Base-by-base conservation (phyloP, 495 filamentous ascomycete genomes). In the Daldinia vernicosa region DNA sequence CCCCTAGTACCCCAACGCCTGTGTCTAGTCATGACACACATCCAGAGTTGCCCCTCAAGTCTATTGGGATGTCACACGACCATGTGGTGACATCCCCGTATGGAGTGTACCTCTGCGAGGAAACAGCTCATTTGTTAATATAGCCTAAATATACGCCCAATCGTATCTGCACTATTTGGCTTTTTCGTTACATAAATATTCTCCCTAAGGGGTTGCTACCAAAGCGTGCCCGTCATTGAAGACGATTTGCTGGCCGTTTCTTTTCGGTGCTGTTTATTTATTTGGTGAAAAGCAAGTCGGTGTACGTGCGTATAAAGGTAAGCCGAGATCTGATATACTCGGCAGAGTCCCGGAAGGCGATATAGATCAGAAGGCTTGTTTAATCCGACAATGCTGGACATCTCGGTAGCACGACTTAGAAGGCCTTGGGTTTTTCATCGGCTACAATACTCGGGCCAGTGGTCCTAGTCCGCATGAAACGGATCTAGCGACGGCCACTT, bases 401-500 rank as follows among this genome's bases (percentile, higher is more conserved):
- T 53, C 12, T 24, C 50, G 14, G 14, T 11, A 2, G 50, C 26
- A 9, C 14, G 24, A 30, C 30, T 3, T 12, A 52, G 26, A 15
- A 9, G 6, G 24, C 12, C 5, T 30, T 17, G 24, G 12, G 27
- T 4, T 15, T 28, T 12, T 53, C n/a, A 22, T n/a, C 15, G 19
- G 17, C 52, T 7, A 22, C 11, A 17, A n/a, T 30, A 15, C 17
- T 60, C 15, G 24, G 53, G 43, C 19, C 37, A n/a, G 15, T 22
- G 4, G 32, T 19, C 6, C 40, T 56, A 54, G n/a, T 30, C 1
- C 52, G 12, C 32, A 32, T 5, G 19, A 14, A 51, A 51, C 6
- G 14, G 43, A 12, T 15, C 33, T 69, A 68, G 40, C 58, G 66
- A 26, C 56, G 66, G 17, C 60, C 47, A 15, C 24, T 27, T 54